Conservation (phyloP, 2,329 filamentous ascomycete genomes). For the Verticillium albo-atrum region DNA sequence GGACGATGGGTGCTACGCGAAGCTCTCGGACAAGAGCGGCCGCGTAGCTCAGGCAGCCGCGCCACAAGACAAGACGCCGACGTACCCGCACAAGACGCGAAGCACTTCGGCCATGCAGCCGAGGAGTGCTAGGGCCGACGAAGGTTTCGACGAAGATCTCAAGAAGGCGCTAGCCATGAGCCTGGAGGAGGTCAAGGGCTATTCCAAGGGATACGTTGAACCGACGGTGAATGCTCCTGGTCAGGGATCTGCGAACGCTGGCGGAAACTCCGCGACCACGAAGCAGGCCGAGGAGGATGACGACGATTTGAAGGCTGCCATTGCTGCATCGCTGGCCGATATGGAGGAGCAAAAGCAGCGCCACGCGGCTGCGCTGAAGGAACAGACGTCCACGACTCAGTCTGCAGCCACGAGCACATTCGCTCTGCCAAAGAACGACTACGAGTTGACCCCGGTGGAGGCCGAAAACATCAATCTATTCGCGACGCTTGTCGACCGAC, state of each 20-base stretch:
- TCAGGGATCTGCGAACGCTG: constrained; percentile 22
- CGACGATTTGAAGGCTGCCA: constrained; percentile 87
- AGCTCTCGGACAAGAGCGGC: constrained; percentile 72
- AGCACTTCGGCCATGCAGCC: constrained; percentile 76
- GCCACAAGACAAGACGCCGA: constrained; percentile 38
- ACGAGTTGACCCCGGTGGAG: constrained; percentile 89
- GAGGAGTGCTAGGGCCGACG: constrained; percentile 79
- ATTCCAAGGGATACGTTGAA: constrained; percentile 68
- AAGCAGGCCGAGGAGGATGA: constrained; percentile 77
- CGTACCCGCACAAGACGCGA: constrained; percentile 58
- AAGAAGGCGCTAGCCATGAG: constrained; percentile 96
- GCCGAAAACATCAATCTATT: constrained; percentile 98
- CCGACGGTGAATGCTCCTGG: constrained; percentile 36
- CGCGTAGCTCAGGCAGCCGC: constrained; percentile 25
- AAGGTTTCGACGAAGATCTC: constrained; percentile 90
- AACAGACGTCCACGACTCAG: constrained; percentile 59
- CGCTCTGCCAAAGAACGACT: constrained; percentile 77
- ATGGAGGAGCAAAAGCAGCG: constrained; percentile 98
- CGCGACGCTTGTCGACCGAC: constrained; percentile 83
- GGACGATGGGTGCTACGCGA: constrained; percentile 91
- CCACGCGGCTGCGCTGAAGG: constrained; percentile 78
- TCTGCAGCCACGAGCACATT: constrained; percentile 47
- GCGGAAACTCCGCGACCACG: constrained; percentile 24
- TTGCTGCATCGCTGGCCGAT: constrained; percentile 88
- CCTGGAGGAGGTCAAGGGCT: constrained; percentile 81